Percentiles rank a stretch among this genome's conserved stretches.
Conservation (phyloP, 1,139 yeast genomes). For the Protomyces macrosporus region DNA sequence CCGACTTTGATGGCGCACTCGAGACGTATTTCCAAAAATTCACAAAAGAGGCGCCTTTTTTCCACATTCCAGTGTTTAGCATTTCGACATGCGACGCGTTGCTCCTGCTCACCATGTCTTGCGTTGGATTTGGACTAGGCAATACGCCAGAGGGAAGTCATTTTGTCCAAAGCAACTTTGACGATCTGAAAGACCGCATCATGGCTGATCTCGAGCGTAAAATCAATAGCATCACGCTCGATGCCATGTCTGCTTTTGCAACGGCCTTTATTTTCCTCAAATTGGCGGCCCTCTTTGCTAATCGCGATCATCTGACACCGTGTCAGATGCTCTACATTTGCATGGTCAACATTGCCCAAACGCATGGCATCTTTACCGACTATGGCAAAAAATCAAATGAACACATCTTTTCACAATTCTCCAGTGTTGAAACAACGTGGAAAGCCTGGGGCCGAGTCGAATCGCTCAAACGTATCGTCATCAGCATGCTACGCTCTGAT, state of each 20-base stretch:
- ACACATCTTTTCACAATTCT: background rate
- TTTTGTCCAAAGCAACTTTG: constrained; percentile 18
- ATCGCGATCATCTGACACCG: constrained; percentile 21
- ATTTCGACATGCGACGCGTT: constrained; percentile 19
- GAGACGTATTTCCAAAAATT: constrained; percentile 11
- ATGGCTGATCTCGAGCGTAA: constrained; percentile 17
- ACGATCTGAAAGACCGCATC: constrained; percentile 9
- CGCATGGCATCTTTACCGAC: constrained; percentile 22
- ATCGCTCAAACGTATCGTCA: constrained; percentile 11
- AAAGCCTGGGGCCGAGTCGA: constrained; percentile 24
- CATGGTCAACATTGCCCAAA: constrained; percentile 20
- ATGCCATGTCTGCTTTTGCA: constrained; percentile 19
- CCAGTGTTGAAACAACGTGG: constrained; percentile 10
- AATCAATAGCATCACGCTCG: constrained; percentile 9
- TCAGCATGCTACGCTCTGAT: constrained; percentile 20
- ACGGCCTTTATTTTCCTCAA: constrained; percentile 22
- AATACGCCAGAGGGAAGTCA: constrained; percentile 4
- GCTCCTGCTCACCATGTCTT: constrained; percentile 10
- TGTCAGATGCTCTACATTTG: constrained; percentile 23
- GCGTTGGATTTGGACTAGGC: constrained; percentile 17
- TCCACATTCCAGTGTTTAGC: constrained; percentile 13
- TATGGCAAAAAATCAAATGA: constrained; percentile 2
- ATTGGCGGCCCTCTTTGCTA: constrained; percentile 15
- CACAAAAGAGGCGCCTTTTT: constrained; percentile 16
- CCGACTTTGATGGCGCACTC: constrained; percentile 15